A percentile compares a stretch with the other conserved stretches of the same genome.
Conservation (phyloP, 2,329 filamentous ascomycete species). For the Neofusicoccum cordaticola region DNA sequence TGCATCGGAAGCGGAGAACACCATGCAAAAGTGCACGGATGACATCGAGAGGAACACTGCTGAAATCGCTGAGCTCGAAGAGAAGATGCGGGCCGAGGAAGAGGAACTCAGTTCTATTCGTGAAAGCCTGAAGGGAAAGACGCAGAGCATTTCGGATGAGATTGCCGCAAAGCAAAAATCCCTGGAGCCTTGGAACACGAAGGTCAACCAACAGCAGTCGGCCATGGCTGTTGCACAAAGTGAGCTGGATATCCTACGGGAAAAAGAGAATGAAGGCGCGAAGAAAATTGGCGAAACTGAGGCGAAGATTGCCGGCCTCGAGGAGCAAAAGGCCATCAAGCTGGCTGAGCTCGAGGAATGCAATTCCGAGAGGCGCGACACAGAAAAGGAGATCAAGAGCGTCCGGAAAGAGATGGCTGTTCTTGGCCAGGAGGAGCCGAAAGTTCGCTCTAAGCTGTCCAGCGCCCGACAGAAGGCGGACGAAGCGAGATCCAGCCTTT, state of each 20-base stretch:
- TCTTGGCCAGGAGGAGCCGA: constrained; percentile 73
- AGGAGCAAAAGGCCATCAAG: constrained; percentile 70
- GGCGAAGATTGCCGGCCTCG: constrained; percentile 70
- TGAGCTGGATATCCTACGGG: constrained; percentile 85
- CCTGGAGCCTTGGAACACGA: constrained; percentile 93
- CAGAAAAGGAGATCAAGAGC: constrained; percentile 72
- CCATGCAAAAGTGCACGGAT: constrained; percentile 71
- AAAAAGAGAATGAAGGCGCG: constrained; percentile 83
- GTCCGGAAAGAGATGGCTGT: constrained; percentile 70
- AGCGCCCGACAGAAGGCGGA: constrained; percentile 91
- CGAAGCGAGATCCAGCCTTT: constrained; percentile 86
- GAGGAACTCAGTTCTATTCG: constrained; percentile 78
- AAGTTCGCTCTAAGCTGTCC: constrained; percentile 79
- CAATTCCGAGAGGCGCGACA: constrained; percentile 66
- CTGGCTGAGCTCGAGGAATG: constrained; percentile 71
- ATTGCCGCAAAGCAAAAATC: constrained; percentile 91
- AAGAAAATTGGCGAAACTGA: constrained; percentile 81
- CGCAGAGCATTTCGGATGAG: constrained; percentile 87
- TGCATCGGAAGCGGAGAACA: constrained; percentile 69
- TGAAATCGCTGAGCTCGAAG: constrained; percentile 75
- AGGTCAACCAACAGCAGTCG: constrained; percentile 94
- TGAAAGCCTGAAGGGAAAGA: constrained; percentile 89
- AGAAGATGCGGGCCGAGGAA: constrained; percentile 74
- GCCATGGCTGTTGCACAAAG: constrained; percentile 92
- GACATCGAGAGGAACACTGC: constrained; percentile 74